These are phyloP conservation scores for Sclerotinia nivalis DNA, from an alignment of 2,329 filamentous ascomycete species.

Conservation along the genomic window DNA sequence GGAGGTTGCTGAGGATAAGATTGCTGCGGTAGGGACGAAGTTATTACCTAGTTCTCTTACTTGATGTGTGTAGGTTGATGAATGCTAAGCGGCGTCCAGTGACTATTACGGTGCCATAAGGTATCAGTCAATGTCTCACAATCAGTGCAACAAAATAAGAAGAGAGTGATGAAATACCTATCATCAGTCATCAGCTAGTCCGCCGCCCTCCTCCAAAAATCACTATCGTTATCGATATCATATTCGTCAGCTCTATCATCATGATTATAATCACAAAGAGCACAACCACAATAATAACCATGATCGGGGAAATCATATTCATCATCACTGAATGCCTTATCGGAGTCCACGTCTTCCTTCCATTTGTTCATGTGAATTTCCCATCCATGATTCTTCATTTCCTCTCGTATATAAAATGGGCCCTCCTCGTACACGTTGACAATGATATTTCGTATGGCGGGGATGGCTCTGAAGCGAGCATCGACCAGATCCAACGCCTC, in stretches of 20 bases:
- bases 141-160: background rate
- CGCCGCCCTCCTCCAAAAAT: conserved; percentile 14
- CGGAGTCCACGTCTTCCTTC: conserved; percentile 25
- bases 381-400: conserved; percentile 35
- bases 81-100: background rate
- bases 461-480: conserved; percentile 34
- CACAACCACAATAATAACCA: background rate
- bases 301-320: conserved; percentile 9
- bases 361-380: conserved; percentile 29
- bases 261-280: background rate
- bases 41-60: background rate
- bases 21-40: background rate
- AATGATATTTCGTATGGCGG: conserved; percentile 34
- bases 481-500: conserved; percentile 30
- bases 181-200: background rate
- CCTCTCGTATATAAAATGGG: conserved; percentile 29
- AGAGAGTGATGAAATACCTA: background rate
- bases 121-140: background rate
- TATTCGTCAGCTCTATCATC: background rate
- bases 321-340: conserved; percentile 23
- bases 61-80: background rate
- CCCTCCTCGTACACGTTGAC: conserved; percentile 31
- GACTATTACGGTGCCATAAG: background rate
- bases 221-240: conserved; percentile 15
- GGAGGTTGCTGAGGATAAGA: background rate